phyloP scores from a whole-genome alignment of 1,284 basidiomycete species.

The Mrakiaceae sp. region DNA sequence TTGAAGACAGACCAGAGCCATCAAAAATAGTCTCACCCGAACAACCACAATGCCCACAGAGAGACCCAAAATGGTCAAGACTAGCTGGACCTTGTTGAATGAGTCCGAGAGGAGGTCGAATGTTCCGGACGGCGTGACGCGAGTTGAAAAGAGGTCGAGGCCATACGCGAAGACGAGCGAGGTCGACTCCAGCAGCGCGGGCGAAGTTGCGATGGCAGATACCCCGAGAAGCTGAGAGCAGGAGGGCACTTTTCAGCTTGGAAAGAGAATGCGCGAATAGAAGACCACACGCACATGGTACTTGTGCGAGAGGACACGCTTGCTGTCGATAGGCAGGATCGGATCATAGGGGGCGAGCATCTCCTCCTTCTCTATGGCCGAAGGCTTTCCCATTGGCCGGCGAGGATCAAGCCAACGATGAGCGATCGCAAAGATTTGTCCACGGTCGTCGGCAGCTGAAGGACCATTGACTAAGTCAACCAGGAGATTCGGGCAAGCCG shows the following conservation, averaged over 20 bases:
- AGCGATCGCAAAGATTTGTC: constrained; percentile 65
- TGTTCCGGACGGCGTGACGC: constrained; percentile 68
- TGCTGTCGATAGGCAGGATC: constrained; percentile 58
- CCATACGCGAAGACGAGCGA: constrained; percentile 78
- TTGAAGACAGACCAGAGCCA: too few relatives aligned
- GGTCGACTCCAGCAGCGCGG: constrained; percentile 82
- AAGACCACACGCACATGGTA: constrained; percentile 46
- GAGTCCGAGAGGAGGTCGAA: constrained; percentile 85
- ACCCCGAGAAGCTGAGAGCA: constrained; percentile 51
- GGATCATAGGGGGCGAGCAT: constrained; percentile 75
- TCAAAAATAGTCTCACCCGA: not conserved
- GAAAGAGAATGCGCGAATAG: too few relatives aligned
- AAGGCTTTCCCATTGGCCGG: constrained; percentile 65
- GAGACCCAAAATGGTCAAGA: constrained; percentile 67
- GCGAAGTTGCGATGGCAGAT: constrained; percentile 54
- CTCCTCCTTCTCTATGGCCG: constrained; percentile 70
- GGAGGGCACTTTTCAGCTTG: not conserved
- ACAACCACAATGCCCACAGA: constrained; percentile 54
- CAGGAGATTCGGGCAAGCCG: too few relatives aligned
- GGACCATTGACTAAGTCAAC: not conserved
- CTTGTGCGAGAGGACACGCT: constrained; percentile 62
- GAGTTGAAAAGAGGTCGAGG: constrained; percentile 72
- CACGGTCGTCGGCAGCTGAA: constrained; percentile 61
- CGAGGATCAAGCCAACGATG: constrained; percentile 71
- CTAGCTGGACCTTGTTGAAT: constrained; percentile 89